Evolutionary conservation across 2,329 filamentous ascomycete species (phyloP), one percentile per base, ranked within the genome.

Genomic region (Alternaria solani): DNA sequence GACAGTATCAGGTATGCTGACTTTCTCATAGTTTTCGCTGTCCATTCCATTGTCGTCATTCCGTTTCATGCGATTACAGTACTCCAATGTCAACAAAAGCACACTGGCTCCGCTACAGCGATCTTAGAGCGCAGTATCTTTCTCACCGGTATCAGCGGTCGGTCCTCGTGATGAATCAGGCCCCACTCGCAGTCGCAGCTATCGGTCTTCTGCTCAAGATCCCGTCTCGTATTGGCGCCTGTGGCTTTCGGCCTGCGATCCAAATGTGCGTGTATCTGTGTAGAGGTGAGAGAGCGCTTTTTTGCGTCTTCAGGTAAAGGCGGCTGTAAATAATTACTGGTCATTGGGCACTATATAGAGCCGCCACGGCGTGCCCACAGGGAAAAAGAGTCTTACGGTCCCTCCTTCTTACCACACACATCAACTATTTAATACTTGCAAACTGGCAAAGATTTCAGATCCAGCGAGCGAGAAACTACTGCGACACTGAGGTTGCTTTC

Each of bases 271-370:
- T 1, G 11, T 30, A 5, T 1, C 4, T 11, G 57, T 38, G 36
- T 7, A 30, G 7, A 47, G 51, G 57, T 60, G 47, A 60, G 39
- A 52, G 57, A 60, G 20, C 5, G 32, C 32, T 28, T 16, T 18
- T 16, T 43, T 25, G 14, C 0, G 18, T 11, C 36, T 3, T 52
- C 25, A 52, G 34, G 57, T 60, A 57, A 60, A 60, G 53, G 36
- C 52, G 34, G 36, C 30, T n/a, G 5, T 23, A 20, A 18, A 34
- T 25, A 30, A 48, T 39, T 38, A 44, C 36, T 18, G 16, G 5
- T 11, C 11, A 23, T 1, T 20, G 28, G 18, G 20, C 39, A 7
- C 12, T 23, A 36, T 54, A 54, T 46, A 36, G 18, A 41, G 23
- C 36, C 49, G 3, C 32, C 26, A 36, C 32, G 16, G 20, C 20